These are phyloP conservation scores for Talaromyces marneffei DNA, from an alignment of 2,329 filamentous ascomycete species.

Conservation along the genomic window DNA sequence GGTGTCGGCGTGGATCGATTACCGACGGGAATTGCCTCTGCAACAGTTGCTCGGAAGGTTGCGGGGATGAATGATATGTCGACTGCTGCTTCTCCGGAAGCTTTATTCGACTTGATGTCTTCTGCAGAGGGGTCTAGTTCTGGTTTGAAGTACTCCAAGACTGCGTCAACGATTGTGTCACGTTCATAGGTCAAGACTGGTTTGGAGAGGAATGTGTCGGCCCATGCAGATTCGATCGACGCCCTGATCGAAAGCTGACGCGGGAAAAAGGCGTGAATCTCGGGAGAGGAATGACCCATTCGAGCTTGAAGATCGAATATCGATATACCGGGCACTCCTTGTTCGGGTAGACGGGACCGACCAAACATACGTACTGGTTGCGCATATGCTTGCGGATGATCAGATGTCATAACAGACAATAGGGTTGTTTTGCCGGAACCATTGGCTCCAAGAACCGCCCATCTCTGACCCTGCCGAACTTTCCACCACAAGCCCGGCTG, in stretches of 20 bases:
- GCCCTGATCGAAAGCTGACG: constrained; percentile 65
- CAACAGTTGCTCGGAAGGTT: neutral
- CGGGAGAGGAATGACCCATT: constrained; percentile 88
- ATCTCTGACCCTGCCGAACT: constrained; percentile 74
- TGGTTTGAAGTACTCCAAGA: constrained; percentile 67
- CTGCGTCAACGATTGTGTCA: constrained; percentile 58
- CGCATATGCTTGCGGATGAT: constrained; percentile 91
- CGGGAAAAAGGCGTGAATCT: constrained; percentile 91
- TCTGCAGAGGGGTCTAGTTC: constrained; percentile 60
- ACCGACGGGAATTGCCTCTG: neutral
- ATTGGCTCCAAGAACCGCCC: constrained; percentile 90
- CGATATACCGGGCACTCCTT: constrained; percentile 67
- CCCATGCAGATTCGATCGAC: constrained; percentile 80
- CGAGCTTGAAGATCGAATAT: constrained; percentile 88
- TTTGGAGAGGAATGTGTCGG: constrained; percentile 72
- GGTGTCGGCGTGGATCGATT: neutral
- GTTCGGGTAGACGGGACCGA: constrained; percentile 68
- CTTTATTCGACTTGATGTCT: neutral
- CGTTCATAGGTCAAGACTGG: constrained; percentile 59
- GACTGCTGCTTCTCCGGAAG: constrained; percentile 10
- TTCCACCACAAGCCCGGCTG: constrained; percentile 71
- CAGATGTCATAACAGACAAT: constrained; percentile 84
- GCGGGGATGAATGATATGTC: constrained; percentile 11
- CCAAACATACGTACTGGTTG: constrained; percentile 84
- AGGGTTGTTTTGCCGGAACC: constrained; percentile 94